Evolutionary conservation across 108 stramenopile species (phyloP).

Genomic region (Pseudonitzschia delicatissima): DNA sequence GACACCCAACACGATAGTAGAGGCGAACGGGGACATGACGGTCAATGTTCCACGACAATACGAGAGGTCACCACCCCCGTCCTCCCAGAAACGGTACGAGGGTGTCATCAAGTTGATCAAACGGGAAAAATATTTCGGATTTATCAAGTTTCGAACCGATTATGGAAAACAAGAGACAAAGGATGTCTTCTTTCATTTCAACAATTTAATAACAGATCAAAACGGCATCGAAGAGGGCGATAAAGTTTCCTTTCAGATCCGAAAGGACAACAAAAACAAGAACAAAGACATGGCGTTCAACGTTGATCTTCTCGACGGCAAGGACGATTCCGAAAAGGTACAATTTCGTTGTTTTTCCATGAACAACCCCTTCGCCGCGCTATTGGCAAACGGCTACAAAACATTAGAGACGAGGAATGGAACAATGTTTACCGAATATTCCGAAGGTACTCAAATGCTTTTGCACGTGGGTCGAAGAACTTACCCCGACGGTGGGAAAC

Average conservation of each 20-base stretch:
- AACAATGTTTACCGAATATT: slow-evolving; percentile 72
- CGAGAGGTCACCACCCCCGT: background rate
- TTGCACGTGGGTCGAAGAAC: slow-evolving; percentile 75
- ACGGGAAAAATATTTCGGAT: slow-evolving; percentile 60
- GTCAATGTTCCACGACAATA: background rate
- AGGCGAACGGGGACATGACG: slow-evolving; percentile 38
- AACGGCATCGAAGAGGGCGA: slow-evolving; percentile 47
- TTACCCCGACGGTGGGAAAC: slow-evolving; percentile 74
- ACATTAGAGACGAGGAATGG: slow-evolving; percentile 79
- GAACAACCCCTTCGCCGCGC: slow-evolving; percentile 79
- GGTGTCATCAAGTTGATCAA: slow-evolving; percentile 53
- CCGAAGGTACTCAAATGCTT: slow-evolving; percentile 66
- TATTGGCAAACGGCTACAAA: slow-evolving; percentile 81
- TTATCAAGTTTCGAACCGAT: slow-evolving; percentile 39
- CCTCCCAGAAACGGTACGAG: background rate
- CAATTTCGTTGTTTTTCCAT: slow-evolving; percentile 60
- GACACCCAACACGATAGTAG: slow-evolving; percentile 57
- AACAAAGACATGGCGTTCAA: slow-evolving; percentile 38
- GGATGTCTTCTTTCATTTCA: slow-evolving; percentile 74
- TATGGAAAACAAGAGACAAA: slow-evolving; percentile 27
- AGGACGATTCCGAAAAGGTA: slow-evolving; percentile 29
- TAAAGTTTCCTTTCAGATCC: slow-evolving; percentile 45
- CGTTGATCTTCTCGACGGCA: background rate
- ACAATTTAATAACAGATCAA: slow-evolving; percentile 25
- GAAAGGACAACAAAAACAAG: slow-evolving; percentile 20